Conservation (phyloP, 2,329 filamentous ascomycete genomes). For the Cladosporium sp. region DNA sequence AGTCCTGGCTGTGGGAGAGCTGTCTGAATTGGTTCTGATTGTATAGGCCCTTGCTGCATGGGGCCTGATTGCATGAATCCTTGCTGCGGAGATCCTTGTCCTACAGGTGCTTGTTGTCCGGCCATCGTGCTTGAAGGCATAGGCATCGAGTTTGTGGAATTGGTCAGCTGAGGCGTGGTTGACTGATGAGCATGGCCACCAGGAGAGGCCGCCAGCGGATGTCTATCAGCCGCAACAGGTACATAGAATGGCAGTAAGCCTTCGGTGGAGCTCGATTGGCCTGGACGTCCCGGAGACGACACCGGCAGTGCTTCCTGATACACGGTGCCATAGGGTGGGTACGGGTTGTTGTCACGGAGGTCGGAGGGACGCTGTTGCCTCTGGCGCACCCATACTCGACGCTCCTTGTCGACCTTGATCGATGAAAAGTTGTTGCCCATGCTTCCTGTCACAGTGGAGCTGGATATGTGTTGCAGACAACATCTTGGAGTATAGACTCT, state of each 20-base stretch:
- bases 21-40: too few species aligned
- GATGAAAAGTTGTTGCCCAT: constrained; percentile 4
- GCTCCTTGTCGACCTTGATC: neutral
- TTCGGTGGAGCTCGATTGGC: neutral
- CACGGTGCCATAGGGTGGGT: neutral
- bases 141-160: neutral
- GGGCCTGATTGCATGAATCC: too few species aligned
- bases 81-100: too few species aligned
- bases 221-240: neutral
- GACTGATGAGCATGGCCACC: too few species aligned
- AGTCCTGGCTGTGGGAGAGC: too few species aligned
- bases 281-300: too few species aligned
- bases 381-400: neutral
- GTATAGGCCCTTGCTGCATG: too few species aligned
- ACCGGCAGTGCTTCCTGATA: neutral
- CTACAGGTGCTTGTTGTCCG: neutral
- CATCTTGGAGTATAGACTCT: too few species aligned
- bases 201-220: too few species aligned
- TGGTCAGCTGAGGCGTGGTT: too few species aligned
- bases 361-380: neutral
- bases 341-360: neutral
- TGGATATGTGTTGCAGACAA: neutral
- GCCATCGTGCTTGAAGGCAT: neutral
- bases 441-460: neutral
- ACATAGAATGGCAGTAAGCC: neutral